Base-by-base conservation (phyloP, 169 alveolate genomes). In the Plasmodium knowlesi region DNA sequence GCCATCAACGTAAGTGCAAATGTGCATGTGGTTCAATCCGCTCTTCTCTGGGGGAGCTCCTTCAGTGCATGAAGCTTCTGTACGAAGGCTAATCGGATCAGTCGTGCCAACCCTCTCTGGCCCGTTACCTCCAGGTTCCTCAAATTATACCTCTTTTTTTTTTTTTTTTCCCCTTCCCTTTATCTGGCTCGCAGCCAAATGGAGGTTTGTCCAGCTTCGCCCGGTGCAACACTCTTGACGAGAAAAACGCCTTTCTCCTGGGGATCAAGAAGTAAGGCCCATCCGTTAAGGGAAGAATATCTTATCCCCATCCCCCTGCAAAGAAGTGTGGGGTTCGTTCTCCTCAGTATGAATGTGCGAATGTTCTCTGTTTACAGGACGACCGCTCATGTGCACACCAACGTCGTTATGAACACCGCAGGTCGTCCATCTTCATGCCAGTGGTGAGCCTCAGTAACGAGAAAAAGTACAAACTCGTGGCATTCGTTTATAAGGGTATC, bases 161-260 rank as follows among this genome's bases (percentile, higher is more conserved):
- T 50, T 16, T 10, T 46, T 16, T 8, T 5, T 32, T n/a, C n/a
- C n/a, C n/a, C n/a, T n/a, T n/a, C n/a, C n/a, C n/a, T n/a, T n/a
- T n/a, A 1, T 84, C 14, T 53, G n/a, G 22, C 71, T 6, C 70
- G 54, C 37, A 86, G 93, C 34, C 94, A 14, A 88, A 88, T 80
- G 94, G 94, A 8, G 94, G 94, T 5, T 25, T 88, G 50, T 88
- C 94, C 10, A 88, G 94, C 71, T 88, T 88, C 71, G 94, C 78
- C 8, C 72, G 94, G 30, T 88, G 89, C 43, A 88, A 88, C 76
- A 57, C 94, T 12, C 28, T 88, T 28, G 94, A 88, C 16, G 94
- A 88, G 9, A 57, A 88, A 79, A 76, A 88, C 16, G 73, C 70
- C n/a, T 88, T 78, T 34, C 94, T 88, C 28, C 30, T 88, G 28